phyloP scores from a whole-genome alignment of 805 yeast genomes.

The Zygotorulaspora florentina region DNA sequence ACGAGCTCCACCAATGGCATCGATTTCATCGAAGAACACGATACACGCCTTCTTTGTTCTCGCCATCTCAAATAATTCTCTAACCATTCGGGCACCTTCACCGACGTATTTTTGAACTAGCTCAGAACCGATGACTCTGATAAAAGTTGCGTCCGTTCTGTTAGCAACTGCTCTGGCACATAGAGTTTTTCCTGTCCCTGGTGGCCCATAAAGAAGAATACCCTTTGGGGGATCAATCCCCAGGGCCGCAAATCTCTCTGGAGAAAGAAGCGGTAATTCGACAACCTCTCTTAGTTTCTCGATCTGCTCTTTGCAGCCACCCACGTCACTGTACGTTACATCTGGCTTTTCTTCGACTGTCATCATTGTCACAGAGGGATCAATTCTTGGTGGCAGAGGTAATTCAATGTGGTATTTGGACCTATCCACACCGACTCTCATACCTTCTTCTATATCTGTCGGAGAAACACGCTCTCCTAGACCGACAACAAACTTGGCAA shows the following conservation, averaged over 20 bases:
- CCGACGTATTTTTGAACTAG: constrained; percentile 98
- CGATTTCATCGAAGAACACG: constrained; percentile 96
- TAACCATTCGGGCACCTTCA: constrained; percentile 99
- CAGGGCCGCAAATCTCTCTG: constrained; percentile 92
- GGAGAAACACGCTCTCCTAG: constrained; percentile 96
- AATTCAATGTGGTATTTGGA: constrained; percentile 94
- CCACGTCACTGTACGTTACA: constrained; percentile 96
- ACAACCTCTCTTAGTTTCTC: constrained; percentile 96
- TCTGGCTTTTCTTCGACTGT: constrained; percentile 99
- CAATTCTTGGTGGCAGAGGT: constrained; percentile 96
- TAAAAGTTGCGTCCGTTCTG: constrained; percentile 97
- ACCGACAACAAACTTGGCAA: constrained; percentile 96
- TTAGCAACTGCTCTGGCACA: constrained; percentile 99
- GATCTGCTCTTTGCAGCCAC: constrained; percentile 98
- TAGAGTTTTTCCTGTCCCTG: constrained; percentile 97
- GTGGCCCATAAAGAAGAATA: constrained; percentile 92
- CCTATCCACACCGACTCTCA: constrained; percentile 99
- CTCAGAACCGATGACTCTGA: constrained; percentile 97
- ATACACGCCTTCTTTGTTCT: constrained; percentile 97
- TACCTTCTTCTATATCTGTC: constrained; percentile 98
- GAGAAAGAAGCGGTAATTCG: constrained; percentile 87
- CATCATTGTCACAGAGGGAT: constrained; percentile 99
- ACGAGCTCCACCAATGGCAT: constrained; percentile 99
- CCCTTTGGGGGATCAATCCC: constrained; percentile 99
- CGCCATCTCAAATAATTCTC: constrained; percentile 98